phyloP scores from a whole-genome alignment of 495 filamentous ascomycete species.

The Rusavskia elegans region DNA sequence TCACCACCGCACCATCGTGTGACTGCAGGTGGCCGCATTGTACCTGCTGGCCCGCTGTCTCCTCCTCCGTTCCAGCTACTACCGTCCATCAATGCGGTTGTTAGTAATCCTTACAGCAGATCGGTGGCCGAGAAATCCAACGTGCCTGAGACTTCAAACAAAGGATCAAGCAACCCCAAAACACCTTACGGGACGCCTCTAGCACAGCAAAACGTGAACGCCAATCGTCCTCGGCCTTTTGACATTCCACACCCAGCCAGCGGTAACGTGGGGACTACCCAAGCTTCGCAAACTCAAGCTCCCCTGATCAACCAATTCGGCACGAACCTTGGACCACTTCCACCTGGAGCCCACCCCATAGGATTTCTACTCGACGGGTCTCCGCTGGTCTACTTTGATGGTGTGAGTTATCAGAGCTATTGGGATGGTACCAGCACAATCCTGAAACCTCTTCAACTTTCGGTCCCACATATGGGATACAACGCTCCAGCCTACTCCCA shows the following conservation, averaged over 20 bases:
- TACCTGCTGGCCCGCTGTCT: constrained; percentile 27
- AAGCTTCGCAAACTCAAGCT: not conserved
- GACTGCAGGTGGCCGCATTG: constrained; percentile 48
- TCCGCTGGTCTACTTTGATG: constrained; percentile 8
- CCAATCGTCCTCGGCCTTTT: not conserved
- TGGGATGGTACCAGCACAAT: constrained; percentile 8
- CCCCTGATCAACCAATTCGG: not conserved
- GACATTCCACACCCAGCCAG: too few relatives aligned
- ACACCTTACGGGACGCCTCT: not conserved
- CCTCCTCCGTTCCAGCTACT: constrained; percentile 21
- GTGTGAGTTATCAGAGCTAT: constrained; percentile 7
- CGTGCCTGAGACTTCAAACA: not conserved
- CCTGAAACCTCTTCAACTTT: constrained; percentile 6
- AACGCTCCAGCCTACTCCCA: not conserved
- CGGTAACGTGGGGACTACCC: not conserved
- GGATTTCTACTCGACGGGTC: constrained; percentile 5
- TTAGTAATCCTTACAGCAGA: not conserved
- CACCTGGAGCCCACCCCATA: constrained; percentile 1
- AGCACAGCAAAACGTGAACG: not conserved
- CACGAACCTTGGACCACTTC: not conserved
- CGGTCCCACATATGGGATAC: not conserved
- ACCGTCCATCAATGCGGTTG: constrained; percentile 6
- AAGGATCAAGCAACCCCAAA: not conserved
- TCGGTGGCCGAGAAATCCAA: too few relatives aligned
- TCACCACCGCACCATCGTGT: constrained; percentile 45